Conservation (phyloP, 768 basidiomycete species). For the Cyclocybe cylindracea region DNA sequence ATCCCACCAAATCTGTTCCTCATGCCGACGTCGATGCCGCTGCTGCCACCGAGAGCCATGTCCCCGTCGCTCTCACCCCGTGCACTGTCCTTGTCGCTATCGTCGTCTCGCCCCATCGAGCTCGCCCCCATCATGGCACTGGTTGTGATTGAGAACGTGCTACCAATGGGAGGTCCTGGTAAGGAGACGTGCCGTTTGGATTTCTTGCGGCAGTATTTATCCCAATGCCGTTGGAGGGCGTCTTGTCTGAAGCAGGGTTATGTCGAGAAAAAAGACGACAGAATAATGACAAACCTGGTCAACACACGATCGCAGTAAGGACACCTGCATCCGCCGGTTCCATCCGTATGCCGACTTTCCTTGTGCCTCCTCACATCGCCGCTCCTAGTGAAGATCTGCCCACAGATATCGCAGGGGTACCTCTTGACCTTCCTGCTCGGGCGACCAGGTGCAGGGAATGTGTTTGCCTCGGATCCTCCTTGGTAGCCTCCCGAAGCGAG, state of each 20-base stretch:
- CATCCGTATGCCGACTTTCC: constrained; percentile 19
- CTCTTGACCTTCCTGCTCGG: constrained; percentile 20
- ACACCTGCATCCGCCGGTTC: constrained; percentile 14
- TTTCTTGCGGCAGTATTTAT: constrained; percentile 22
- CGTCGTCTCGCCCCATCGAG: too few species aligned
- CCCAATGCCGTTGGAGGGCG: constrained; percentile 23
- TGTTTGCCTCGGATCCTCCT: constrained; percentile 11
- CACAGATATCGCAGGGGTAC: constrained; percentile 23
- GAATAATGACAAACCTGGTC: constrained; percentile 14
- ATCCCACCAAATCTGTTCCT: too few species aligned
- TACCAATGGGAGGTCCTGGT: too few species aligned
- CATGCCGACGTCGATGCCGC: too few species aligned
- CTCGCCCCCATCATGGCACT: too few species aligned
- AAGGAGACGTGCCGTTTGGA: constrained; percentile 9
- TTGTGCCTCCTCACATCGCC: constrained; percentile 25
- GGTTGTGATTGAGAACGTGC: too few species aligned
- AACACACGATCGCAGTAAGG: constrained; percentile 20
- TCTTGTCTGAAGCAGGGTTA: constrained; percentile 17
- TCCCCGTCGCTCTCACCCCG: too few species aligned
- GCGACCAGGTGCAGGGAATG: constrained; percentile 15
- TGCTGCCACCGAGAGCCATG: too few species aligned
- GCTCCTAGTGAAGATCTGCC: constrained; percentile 22
- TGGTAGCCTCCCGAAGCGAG: neutral
- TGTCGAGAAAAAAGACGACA: neutral
- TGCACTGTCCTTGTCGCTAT: too few species aligned